A percentile compares a stretch with the other conserved stretches of the same genome.
phyloP scores from a whole-genome alignment of 805 yeast genomes.

The Pachysolen tannophilus region DNA sequence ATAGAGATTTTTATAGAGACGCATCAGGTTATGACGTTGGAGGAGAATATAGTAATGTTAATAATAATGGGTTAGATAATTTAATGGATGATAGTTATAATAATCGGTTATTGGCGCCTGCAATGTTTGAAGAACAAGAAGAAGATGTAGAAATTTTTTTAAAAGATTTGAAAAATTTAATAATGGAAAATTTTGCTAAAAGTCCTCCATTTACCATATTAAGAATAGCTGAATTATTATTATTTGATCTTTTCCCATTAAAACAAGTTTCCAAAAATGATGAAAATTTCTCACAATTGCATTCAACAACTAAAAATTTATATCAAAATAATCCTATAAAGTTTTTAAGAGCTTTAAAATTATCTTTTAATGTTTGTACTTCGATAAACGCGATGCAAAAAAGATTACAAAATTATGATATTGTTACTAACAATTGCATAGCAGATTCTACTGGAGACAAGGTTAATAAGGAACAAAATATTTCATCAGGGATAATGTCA shows the following conservation, averaged over 20 bases:
- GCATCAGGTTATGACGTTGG: not conserved
- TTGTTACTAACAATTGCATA: not conserved
- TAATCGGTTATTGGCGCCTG: not conserved
- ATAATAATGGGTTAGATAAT: not conserved
- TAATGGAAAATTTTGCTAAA: not conserved
- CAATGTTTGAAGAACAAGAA: not conserved
- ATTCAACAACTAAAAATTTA: not conserved
- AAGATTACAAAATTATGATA: not conserved
- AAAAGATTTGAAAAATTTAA: too few relatives aligned
- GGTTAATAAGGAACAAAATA: not conserved
- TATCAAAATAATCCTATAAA: slow-evolving; percentile 5
- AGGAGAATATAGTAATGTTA: not conserved
- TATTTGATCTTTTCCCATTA: slow-evolving; percentile 1
- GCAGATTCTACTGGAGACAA: not conserved
- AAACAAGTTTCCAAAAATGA: not conserved
- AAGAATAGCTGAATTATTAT: slow-evolving; percentile 6
- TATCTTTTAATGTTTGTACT: slow-evolving; percentile 8
- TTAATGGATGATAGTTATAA: not conserved
- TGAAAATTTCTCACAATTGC: not conserved
- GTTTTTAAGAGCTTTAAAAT: slow-evolving; percentile 6
- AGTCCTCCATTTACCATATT: slow-evolving; percentile 9
- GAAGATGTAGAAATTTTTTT: not conserved
- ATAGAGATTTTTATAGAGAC: not conserved
- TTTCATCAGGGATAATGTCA: not conserved
- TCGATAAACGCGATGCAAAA: slow-evolving; percentile 1